These are phyloP conservation scores for Coemansia sp. DNA, from an alignment of 192 early-diverging fungal genomes.

Conservation along the genomic window DNA sequence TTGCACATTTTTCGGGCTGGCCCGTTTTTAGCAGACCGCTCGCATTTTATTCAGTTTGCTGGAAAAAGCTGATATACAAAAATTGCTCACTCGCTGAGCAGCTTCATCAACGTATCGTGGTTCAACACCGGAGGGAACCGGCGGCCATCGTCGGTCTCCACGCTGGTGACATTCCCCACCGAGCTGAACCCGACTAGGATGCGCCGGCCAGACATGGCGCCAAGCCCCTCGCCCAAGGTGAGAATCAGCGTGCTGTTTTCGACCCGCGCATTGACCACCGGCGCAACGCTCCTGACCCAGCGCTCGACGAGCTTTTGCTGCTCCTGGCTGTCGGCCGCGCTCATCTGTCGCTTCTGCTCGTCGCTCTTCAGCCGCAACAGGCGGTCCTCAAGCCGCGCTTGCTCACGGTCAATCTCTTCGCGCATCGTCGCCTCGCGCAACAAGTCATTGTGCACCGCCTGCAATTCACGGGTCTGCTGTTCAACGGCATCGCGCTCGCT, in stretches of 20 bases:
- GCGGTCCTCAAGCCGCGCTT: conserved; percentile 31
- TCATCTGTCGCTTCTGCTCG: conserved; percentile 45
- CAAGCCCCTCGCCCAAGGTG: conserved; percentile 46
- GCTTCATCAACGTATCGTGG: conserved; percentile 42
- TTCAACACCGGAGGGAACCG: conserved; percentile 38
- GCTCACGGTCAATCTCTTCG: conserved; percentile 44
- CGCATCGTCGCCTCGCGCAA: conserved; percentile 43
- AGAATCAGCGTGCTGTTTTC: conserved; percentile 49
- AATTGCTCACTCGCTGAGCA: conserved; percentile 28
- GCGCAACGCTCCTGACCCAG: conserved; percentile 45
- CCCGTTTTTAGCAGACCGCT: background rate
- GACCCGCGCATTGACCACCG: conserved; percentile 40
- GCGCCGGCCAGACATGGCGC: conserved; percentile 42
- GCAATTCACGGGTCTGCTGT: conserved; percentile 53
- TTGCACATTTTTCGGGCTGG: background rate
- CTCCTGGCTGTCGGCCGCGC: conserved; percentile 45
- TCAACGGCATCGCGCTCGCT: conserved; percentile 34
- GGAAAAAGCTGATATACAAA: background rate
- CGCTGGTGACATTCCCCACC: conserved; percentile 35
- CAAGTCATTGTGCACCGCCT: conserved; percentile 47
- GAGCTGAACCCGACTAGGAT: conserved; percentile 44
- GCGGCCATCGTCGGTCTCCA: conserved; percentile 45
- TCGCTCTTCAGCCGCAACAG: conserved; percentile 44
- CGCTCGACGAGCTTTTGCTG: conserved; percentile 45
- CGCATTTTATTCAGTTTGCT: background rate